Conservation (phyloP, 495 filamentous ascomycete genomes). For the Penicillium riverlandense region DNA sequence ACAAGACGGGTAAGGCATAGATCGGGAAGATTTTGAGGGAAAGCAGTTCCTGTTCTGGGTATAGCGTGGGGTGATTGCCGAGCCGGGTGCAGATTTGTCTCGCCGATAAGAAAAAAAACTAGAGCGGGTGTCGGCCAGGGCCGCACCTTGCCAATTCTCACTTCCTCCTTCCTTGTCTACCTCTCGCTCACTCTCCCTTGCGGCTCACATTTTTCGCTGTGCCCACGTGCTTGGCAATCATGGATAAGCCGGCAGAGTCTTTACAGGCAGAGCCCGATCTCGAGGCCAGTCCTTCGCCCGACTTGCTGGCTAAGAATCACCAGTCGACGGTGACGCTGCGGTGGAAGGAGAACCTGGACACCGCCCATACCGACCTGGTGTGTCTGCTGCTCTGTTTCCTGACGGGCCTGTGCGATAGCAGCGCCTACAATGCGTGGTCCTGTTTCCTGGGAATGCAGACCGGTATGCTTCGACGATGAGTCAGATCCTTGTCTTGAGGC, state of each 20-base stretch:
- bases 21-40: not conserved
- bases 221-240: not conserved
- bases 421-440: constrained; percentile 54
- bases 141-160: not conserved
- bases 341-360: constrained; percentile 32
- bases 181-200: not conserved
- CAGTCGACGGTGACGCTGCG: constrained; percentile 9
- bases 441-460: constrained; percentile 62
- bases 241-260: too few species aligned
- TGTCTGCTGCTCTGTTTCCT: constrained; percentile 50
- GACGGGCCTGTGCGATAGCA: constrained; percentile 54
- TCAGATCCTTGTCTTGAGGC: too few species aligned
- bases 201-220: not conserved
- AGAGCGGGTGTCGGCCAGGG: too few species aligned
- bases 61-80: too few species aligned
- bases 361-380: constrained; percentile 42
- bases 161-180: not conserved
- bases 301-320: not conserved
- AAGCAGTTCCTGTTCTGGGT: too few species aligned
- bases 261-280: constrained; percentile 13
- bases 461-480: constrained; percentile 43
- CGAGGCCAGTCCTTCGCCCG: constrained; percentile 15
- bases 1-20: not conserved
- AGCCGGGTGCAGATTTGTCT: too few species aligned
- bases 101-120: too few species aligned